Conservation (phyloP, 2,329 filamentous ascomycete species). For the Sarocladium kiliense region DNA sequence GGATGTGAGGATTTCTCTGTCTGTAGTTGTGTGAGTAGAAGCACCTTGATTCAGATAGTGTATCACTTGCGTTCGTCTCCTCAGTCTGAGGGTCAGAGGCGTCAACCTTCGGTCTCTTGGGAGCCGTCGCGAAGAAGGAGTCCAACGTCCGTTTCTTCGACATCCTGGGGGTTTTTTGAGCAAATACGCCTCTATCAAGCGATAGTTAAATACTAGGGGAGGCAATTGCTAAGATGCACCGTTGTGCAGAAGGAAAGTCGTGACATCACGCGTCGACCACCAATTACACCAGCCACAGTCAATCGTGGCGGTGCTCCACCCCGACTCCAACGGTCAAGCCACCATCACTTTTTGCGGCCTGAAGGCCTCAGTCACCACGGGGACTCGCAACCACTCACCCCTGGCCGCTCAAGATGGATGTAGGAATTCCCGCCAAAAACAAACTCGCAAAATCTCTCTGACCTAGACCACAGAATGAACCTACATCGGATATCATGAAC, state of each 20-base stretch:
- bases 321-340: not conserved
- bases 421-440: not conserved
- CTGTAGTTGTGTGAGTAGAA: constrained; percentile 13
- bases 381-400: not conserved
- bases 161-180: too few species aligned
- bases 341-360: constrained; percentile 4
- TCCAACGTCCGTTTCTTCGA: constrained; percentile 60
- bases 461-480: not conserved
- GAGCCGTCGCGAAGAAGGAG: constrained; percentile 56
- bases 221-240: not conserved
- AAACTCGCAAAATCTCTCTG: not conserved
- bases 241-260: not conserved
- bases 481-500: constrained; percentile 31
- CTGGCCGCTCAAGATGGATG: constrained; percentile 7
- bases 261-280: constrained; percentile 1
- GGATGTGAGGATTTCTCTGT: constrained; percentile 31
- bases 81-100: not conserved
- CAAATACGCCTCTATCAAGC: too few species aligned
- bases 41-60: not conserved
- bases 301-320: constrained; percentile 3
- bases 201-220: not conserved
- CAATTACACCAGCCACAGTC: constrained; percentile 3
- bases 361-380: constrained; percentile 3
- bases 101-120: constrained; percentile 27
- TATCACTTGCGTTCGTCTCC: not conserved